Evolutionary conservation across 2,329 filamentous ascomycete species (phyloP), one percentile per base, ranked within the genome.

Genomic region (Aspergillus proliferans): DNA sequence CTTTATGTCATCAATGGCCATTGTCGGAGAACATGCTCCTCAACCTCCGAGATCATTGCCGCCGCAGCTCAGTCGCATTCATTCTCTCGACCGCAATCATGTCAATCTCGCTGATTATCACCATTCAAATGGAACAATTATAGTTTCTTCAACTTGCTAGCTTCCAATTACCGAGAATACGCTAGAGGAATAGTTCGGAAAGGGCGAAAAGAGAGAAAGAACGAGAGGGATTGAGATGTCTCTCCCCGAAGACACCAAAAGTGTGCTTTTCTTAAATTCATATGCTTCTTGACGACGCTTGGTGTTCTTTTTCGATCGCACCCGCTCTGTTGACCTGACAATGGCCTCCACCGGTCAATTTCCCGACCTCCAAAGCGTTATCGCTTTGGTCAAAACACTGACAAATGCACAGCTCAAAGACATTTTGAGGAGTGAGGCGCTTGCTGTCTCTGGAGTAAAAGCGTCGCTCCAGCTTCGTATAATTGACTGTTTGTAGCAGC

Each of bases 361-460:
- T 40, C 52, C 76, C 36, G 72, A 76, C 56, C 66, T 71, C 21
- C 62, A 64, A 44, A 58, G 61, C 49, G 64, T 77, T 19, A 66
- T 68, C 45, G 69, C 70, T 46, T 68, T 74, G 54, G 70, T 79
- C 44, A 82, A 81, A 62, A 76, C 71, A 7, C 68, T 84, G 46
- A 73, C 82, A 47, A 84, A 83, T 62, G 74, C 73, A 51, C 84
- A 91, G 60, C 79, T 96, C 44, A 87, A 89, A 60, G 78, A 78
- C 46, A 85, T 97, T 56, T 87, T 92, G 63, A 80, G 82, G 54
- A 75, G 80, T 52, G 88, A 95, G 71, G 80, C 83, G 43, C 75
- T 95, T 33, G 80, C 82, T 56, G 86, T 88, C 52, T 87, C 85
- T 24, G 93, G 93, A 18, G 85, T 93, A 61, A 98, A 98, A 76